Conservation (phyloP, 2,329 filamentous ascomycete species). For the Pseudogymnoascus pannorum region DNA sequence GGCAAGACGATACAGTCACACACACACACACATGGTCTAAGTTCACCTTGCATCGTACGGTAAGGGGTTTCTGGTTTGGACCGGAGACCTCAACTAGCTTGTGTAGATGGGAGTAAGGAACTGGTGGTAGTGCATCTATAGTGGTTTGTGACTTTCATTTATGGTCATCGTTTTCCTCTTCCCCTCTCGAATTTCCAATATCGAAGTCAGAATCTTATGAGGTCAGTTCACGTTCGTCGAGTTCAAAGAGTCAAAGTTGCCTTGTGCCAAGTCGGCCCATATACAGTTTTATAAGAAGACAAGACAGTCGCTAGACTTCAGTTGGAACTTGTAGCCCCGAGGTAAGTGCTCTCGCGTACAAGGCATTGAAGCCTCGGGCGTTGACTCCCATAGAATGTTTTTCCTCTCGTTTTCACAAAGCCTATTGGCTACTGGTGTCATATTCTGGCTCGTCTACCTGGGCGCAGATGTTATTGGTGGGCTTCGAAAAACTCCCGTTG, state of each 20-base stretch:
- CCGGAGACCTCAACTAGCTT: not conserved
- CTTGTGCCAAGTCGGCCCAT: not conserved
- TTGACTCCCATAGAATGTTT: not conserved
- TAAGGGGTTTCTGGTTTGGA: not conserved
- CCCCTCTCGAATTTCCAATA: not conserved
- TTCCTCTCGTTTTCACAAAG: not conserved
- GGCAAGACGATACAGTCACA: not conserved
- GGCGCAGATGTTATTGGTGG: not conserved
- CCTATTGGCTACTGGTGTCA: not conserved
- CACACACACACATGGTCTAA: too few species aligned
- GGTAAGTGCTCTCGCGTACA: not conserved
- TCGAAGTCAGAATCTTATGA: not conserved
- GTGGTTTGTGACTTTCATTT: not conserved
- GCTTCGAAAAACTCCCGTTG: not conserved
- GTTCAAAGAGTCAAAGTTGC: not conserved
- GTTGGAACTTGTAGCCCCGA: not conserved
- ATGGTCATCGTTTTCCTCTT: not conserved
- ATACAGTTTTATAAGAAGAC: not conserved
- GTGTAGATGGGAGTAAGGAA: not conserved
- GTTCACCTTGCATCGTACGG: not conserved
- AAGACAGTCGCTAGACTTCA: not conserved
- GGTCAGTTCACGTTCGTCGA: not conserved
- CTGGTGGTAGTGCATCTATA: not conserved
- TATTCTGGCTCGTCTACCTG: not conserved
- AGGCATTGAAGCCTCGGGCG: not conserved